Base-by-base conservation (phyloP, 1,284 basidiomycete genomes). In the Hemileia vastatrix region DNA sequence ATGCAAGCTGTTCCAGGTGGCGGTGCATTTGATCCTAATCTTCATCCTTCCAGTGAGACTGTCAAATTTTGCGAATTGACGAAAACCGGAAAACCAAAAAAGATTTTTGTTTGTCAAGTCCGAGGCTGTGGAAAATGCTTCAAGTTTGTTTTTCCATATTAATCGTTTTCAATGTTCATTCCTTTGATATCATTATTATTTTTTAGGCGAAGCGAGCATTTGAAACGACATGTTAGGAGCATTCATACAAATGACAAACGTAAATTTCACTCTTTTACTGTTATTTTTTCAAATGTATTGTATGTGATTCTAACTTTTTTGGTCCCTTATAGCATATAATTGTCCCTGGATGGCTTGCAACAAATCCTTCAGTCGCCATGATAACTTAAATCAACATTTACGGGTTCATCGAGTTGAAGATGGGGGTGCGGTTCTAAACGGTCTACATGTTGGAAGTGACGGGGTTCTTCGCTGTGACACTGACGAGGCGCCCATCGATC, bases 241-340 rank as follows among this genome's bases (percentile, higher is more conserved):
- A 86, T 89, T 57, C 87, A 89, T 75, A 88, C 86, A 1, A 82
- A 86, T 72, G 86, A 88, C 74, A 87, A 87, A 76, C 87, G 86
- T 88, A 43, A 64, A 75, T 77, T 81, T n/a, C n/a, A n/a, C n/a
- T n/a, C n/a, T n/a, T n/a, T n/a, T n/a, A n/a, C n/a, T n/a, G n/a
- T n/a, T 24, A n/a, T n/a, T n/a, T n/a, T n/a, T n/a, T n/a, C n/a
- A n/a, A 23, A 54, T 13, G 24, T 18, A n/a, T n/a, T n/a, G n/a
- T n/a, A n/a, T n/a, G n/a, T n/a, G n/a, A n/a, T n/a, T n/a, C n/a
- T n/a, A n/a, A n/a, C 5, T 45, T 51, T 27, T 47, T 47, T 54
- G n/a, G 8, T 21, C 9, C 33, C n/a, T 44, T 52, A 2, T 40
- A 61, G 59, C 59, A 18, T 61, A 61, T 43, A 54, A 61, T 21